Evolutionary conservation across 805 yeast species (phyloP).

Genomic region (Saccharomycopsis selenospora): DNA sequence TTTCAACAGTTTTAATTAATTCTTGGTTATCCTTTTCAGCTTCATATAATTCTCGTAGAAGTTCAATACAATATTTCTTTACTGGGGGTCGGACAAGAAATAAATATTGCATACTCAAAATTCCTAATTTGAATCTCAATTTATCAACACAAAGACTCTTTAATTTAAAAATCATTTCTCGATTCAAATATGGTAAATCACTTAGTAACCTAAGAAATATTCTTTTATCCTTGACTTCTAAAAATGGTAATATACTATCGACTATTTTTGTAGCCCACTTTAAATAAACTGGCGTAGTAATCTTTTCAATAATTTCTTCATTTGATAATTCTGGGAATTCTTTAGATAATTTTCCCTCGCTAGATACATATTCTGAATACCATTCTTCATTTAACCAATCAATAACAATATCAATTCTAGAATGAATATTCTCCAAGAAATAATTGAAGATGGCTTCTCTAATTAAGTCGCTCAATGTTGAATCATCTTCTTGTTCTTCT

Average conservation of each 20-base stretch:
- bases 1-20: conserved; percentile 6
- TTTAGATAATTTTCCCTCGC: conserved; percentile 26
- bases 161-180: conserved; percentile 53
- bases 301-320: conserved; percentile 21
- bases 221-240: conserved; percentile 76
- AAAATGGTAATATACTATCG: conserved; percentile 74
- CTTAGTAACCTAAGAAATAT: conserved; percentile 75
- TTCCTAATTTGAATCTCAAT: conserved; percentile 69
- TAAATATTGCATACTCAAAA: conserved; percentile 72
- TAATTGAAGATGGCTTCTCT: conserved; percentile 67
- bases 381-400: conserved; percentile 97
- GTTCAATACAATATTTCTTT: conserved; percentile 40
- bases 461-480: conserved; percentile 45
- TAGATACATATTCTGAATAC: conserved; percentile 50
- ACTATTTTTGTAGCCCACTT: conserved; percentile 65
- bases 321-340: conserved; percentile 24
- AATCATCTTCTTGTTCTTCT: conserved; percentile 29
- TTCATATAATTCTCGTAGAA: conserved; percentile 42
- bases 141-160: conserved; percentile 81
- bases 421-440: conserved; percentile 65
- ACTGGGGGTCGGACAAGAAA: conserved; percentile 91
- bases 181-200: conserved; percentile 74
- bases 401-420: conserved; percentile 64
- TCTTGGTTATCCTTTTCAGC: conserved; percentile 36
- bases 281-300: conserved; percentile 47